Evolutionary conservation across 2,329 filamentous ascomycete genomes (phyloP), one percentile per base, ranked within the genome.

Genomic region (Claviceps purpurea): DNA sequence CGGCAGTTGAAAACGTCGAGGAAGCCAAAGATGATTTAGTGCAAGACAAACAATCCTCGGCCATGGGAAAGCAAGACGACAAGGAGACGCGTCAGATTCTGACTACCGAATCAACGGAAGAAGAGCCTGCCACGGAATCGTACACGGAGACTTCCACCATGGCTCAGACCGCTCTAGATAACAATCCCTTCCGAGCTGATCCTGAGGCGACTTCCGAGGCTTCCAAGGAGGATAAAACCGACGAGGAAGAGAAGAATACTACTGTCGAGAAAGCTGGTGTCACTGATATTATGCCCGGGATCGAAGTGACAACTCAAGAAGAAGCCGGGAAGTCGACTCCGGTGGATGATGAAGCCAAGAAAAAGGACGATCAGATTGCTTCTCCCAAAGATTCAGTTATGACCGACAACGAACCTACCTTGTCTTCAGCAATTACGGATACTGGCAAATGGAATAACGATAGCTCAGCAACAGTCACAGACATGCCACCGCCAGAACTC

Each of bases 221-320:
- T 44, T 34, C 54, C 2, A 52, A 54, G 49, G 54, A 55, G 40
- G 44, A 44, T 10, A 52, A 55, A 26, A 54, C 54, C 43, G 52
- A 53, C 47, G 58, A 57, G 45, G 54, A 52, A 44, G 58, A 59
- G 52, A 58, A 54, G 49, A 56, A 55, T 26, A 51, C 55, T 26
- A 37, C 51, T 6, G 52, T 54, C 16, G 38, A 44, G 46, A 52
- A 55, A 16, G 41, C 50, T n/a, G 8, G 13, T 10, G 34, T 48
- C 38, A 30, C 13, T 13, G 26, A 52, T 6, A 4, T 54, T 7
- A 14, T 40, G 5, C 16, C 39, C 37, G 49, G 48, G 24, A 7
- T 40, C 10, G 48, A 50, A 40, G 20, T 46, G 13, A 26, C 24
- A 18, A 10, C 18, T 13, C 20, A 44, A 26, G 22, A 43, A 18